These are phyloP conservation scores for Aureobasidium sp. DNA, from an alignment of 2,329 filamentous ascomycete species.

Conservation along the genomic window DNA sequence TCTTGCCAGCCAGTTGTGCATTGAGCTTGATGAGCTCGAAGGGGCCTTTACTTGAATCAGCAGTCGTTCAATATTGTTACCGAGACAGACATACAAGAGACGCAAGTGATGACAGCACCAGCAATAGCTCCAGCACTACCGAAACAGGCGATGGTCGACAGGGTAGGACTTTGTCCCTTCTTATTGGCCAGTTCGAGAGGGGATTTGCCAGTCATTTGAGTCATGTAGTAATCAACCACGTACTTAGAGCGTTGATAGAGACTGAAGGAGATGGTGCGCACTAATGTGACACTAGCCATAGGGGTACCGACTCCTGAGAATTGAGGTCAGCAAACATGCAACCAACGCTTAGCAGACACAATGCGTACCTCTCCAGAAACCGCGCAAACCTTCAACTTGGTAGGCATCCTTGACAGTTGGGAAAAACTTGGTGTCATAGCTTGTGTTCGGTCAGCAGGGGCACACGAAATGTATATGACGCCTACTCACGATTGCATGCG, in stretches of 20 bases:
- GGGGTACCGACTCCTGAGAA: slow-evolving; percentile 62
- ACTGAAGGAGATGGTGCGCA: slow-evolving; percentile 69
- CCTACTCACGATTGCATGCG: slow-evolving; percentile 63
- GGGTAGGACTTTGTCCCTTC: slow-evolving; percentile 59
- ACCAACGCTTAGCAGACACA: background rate
- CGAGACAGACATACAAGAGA: slow-evolving; percentile 51
- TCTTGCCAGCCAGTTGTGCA: slow-evolving; percentile 72
- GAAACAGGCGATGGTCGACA: slow-evolving; percentile 68
- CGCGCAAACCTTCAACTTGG: slow-evolving; percentile 40
- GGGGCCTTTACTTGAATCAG: slow-evolving; percentile 44
- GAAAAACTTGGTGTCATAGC: slow-evolving; percentile 53
- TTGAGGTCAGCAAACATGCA: slow-evolving; percentile 13
- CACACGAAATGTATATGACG: background rate
- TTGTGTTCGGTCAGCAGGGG: slow-evolving; percentile 12
- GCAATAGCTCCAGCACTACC: slow-evolving; percentile 69
- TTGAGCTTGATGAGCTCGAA: slow-evolving; percentile 88
- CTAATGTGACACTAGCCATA: slow-evolving; percentile 68
- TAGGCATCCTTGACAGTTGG: slow-evolving; percentile 67
- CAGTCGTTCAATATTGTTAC: background rate
- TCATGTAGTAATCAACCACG: slow-evolving; percentile 61
- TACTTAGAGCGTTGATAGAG: slow-evolving; percentile 74
- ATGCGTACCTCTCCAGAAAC: slow-evolving; percentile 45
- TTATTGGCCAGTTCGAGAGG: slow-evolving; percentile 65
- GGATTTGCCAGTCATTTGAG: slow-evolving; percentile 55
- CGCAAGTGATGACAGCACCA: slow-evolving; percentile 67